Evolutionary conservation across 2,329 filamentous ascomycete species (phyloP).

Genomic region (Diaporthe sp.): DNA sequence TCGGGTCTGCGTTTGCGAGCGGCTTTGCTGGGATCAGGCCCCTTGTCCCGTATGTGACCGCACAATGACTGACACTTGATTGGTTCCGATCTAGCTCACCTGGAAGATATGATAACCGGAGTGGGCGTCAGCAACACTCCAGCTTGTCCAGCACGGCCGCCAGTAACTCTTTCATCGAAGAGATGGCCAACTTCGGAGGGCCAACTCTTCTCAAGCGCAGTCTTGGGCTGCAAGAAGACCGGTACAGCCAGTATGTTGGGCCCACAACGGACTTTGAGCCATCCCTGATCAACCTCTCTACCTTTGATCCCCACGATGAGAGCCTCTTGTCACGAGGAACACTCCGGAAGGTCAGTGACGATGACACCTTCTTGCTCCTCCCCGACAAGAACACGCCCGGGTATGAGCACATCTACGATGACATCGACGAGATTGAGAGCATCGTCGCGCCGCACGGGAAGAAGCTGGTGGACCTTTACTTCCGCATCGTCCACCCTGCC

Average conservation of each 20-base stretch:
- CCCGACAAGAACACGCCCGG: slow-evolving; percentile 80
- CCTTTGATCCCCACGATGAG: slow-evolving; percentile 85
- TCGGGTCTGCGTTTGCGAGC: background rate
- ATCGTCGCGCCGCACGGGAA: slow-evolving; percentile 73
- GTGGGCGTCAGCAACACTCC: slow-evolving; percentile 65
- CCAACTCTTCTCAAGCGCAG: slow-evolving; percentile 76
- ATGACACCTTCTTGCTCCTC: slow-evolving; percentile 84
- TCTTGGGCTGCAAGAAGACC: slow-evolving; percentile 81
- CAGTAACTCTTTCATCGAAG: slow-evolving; percentile 74
- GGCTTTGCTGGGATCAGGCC: slow-evolving; percentile 30
- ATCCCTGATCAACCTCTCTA: slow-evolving; percentile 83
- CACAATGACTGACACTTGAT: slow-evolving; percentile 60
- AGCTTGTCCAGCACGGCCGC: slow-evolving; percentile 73
- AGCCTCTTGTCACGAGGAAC: slow-evolving; percentile 77
- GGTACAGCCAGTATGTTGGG: slow-evolving; percentile 86
- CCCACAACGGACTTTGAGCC: slow-evolving; percentile 87
- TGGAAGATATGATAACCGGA: slow-evolving; percentile 66
- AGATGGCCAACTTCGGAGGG: slow-evolving; percentile 78
- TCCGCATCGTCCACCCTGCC: slow-evolving; percentile 70
- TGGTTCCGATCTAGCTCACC: slow-evolving; percentile 65
- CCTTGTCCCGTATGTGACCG: slow-evolving; percentile 23
- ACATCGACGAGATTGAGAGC: slow-evolving; percentile 74
- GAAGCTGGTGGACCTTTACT: slow-evolving; percentile 76
- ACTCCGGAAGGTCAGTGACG: slow-evolving; percentile 80
- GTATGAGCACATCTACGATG: slow-evolving; percentile 76